A percentile compares a stretch with the other conserved stretches of the same genome.
These are phyloP conservation scores for Fusarium goolgardi DNA, from an alignment of 2,329 filamentous ascomycete genomes.

Conservation along the genomic window DNA sequence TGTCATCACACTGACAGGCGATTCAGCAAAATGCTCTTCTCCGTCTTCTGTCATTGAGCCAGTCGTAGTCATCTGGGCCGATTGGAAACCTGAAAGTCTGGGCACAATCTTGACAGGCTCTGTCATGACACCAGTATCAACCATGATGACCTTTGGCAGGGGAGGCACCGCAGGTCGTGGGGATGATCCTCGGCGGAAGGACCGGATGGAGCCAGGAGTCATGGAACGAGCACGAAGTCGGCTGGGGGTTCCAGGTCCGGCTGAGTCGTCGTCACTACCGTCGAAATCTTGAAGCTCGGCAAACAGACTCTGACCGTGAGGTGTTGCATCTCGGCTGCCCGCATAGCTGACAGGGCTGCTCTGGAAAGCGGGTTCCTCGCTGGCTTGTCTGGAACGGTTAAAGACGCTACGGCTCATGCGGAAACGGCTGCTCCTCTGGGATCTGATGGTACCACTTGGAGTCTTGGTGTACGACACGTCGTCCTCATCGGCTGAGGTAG, in stretches of 20 bases:
- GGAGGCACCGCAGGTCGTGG: conserved; percentile 62
- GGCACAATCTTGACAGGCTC: conserved; percentile 62
- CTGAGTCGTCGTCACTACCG: conserved; percentile 78
- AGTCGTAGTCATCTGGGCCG: conserved; percentile 16
- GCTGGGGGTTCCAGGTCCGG: conserved; percentile 66
- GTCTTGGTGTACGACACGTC: conserved; percentile 68
- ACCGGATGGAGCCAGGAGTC: conserved; percentile 63
- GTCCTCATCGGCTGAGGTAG: conserved; percentile 83
- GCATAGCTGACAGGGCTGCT: conserved; percentile 70
- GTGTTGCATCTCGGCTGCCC: conserved; percentile 62
- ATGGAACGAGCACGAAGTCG: conserved; percentile 60
- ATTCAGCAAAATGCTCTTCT: conserved; percentile 37
- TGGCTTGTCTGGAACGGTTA: conserved; percentile 68
- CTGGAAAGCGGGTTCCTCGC: conserved; percentile 68
- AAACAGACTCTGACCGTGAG: conserved; percentile 81
- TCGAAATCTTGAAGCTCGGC: conserved; percentile 88
- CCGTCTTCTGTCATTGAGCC: conserved; percentile 24
- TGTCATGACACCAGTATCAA: conserved; percentile 71
- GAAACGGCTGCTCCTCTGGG: conserved; percentile 75
- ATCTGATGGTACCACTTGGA: conserved; percentile 67
- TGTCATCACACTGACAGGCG: conserved; percentile 47
- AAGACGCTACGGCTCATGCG: conserved; percentile 73
- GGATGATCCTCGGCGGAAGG: conserved; percentile 57
- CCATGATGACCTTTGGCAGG: conserved; percentile 65
- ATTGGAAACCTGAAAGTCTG: conserved; percentile 22